A percentile compares a stretch with the other conserved stretches of the same genome.
Evolutionary conservation across 2,329 filamentous ascomycete species (phyloP).

Genomic region (Grosmannia clavigera): DNA sequence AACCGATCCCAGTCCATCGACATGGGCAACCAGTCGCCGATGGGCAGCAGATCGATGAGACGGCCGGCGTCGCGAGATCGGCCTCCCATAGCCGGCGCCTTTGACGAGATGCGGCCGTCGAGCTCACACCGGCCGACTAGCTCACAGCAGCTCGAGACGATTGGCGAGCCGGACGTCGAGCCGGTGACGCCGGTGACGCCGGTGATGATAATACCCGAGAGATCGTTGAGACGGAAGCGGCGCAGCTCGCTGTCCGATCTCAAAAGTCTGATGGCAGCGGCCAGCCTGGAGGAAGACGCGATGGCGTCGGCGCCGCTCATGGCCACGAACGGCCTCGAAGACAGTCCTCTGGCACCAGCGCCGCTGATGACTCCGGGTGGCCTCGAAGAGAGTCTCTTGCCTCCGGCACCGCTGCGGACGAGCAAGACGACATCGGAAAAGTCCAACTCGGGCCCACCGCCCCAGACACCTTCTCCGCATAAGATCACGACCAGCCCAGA

Average conservation of each 20-base stretch:
- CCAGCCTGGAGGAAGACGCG: constrained; percentile 32
- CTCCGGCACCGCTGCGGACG: constrained; percentile 36
- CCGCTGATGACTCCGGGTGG: constrained; percentile 27
- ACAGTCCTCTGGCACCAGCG: constrained; percentile 15
- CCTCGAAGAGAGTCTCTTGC: neutral
- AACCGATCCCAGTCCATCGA: constrained; percentile 70
- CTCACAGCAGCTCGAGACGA: constrained; percentile 45
- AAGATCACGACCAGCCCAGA: constrained; percentile 41
- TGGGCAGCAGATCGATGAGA: constrained; percentile 31
- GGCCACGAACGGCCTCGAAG: constrained; percentile 17
- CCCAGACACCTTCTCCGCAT: constrained; percentile 31
- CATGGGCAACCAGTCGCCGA: constrained; percentile 33
- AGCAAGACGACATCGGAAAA: constrained; percentile 43
- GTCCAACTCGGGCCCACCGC: constrained; percentile 35
- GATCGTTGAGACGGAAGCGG: constrained; percentile 59
- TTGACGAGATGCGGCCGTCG: constrained; percentile 34
- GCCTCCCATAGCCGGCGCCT: constrained; percentile 48
- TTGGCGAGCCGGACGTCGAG: constrained; percentile 42
- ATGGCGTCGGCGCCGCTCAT: constrained; percentile 33
- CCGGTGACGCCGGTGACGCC: constrained; percentile 20
- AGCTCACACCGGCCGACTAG: constrained; percentile 38
- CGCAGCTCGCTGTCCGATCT: constrained; percentile 88
- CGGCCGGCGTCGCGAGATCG: constrained; percentile 47
- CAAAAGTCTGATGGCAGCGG: constrained; percentile 47
- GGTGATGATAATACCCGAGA: constrained; percentile 22